These are phyloP conservation scores for Euphorbia celastroides DNA, from an alignment of 441 rosid genomes.

Conservation along the genomic window DNA sequence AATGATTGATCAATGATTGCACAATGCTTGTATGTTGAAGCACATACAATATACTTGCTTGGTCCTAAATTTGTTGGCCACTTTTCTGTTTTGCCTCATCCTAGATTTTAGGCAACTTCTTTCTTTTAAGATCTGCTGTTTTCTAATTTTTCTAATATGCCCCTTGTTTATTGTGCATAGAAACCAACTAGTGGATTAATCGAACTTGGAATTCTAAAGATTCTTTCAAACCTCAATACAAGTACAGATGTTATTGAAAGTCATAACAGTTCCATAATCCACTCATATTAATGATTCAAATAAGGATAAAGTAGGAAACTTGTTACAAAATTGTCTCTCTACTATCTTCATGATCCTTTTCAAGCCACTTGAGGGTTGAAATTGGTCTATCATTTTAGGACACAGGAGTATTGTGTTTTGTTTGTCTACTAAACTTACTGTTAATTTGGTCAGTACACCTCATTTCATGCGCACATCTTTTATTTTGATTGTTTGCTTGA, in stretches of 20 bases:
- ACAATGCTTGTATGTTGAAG: constrained; percentile 3
- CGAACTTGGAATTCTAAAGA: not conserved
- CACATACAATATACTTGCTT: not conserved
- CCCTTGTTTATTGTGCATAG: not conserved
- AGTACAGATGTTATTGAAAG: not conserved
- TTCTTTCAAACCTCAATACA: not conserved
- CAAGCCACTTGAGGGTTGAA: not conserved
- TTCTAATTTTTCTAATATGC: not conserved
- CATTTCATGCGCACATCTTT: not conserved
- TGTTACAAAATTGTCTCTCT: not conserved
- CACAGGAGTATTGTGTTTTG: not conserved
- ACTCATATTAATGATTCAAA: not conserved
- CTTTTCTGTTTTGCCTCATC: not conserved
- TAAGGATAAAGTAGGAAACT: too few relatives aligned
- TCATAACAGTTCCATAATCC: not conserved
- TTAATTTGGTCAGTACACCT: not conserved
- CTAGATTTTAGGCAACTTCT: not conserved
- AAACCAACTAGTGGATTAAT: not conserved
- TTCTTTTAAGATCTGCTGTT: not conserved
- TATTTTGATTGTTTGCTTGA: constrained; percentile 11
- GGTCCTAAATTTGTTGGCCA: not conserved
- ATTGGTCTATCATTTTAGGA: not conserved
- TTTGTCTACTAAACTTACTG: not conserved
- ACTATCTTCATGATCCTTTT: not conserved
- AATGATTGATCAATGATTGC: not conserved